These are phyloP conservation scores for Rubus idaeus DNA, from an alignment of 306 rosid genomes.

Conservation along the genomic window DNA sequence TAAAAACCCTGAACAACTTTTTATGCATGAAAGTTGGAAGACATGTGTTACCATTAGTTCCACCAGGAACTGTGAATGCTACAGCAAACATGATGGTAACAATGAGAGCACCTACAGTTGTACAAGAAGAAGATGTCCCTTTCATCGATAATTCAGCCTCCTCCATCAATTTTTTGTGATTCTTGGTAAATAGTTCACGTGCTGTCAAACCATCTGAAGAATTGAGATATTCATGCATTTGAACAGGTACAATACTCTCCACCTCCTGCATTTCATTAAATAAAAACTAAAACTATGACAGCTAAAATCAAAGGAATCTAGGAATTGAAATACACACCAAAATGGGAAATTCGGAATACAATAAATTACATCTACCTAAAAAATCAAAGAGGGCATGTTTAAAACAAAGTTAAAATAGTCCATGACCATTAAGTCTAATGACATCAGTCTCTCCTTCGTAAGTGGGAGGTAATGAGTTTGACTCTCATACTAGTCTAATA, in stretches of 20 bases:
- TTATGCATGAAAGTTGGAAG: background rate
- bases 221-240: background rate
- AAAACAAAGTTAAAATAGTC: too few species aligned
- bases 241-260: background rate
- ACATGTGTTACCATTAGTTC: conserved; percentile 7
- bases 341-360: too few species aligned
- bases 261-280: background rate
- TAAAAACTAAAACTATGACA: background rate
- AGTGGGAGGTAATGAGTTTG: too few species aligned
- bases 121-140: conserved; percentile 19
- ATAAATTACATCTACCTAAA: too few species aligned
- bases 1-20: conserved; percentile 5
- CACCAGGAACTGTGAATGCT: conserved; percentile 37
- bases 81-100: conserved; percentile 41
- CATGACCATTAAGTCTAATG: too few species aligned
- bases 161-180: conserved; percentile 22
- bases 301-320: too few species aligned
- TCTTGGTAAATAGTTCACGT: conserved; percentile 23
- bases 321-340: too few species aligned
- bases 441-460: too few species aligned
- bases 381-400: too few species aligned
- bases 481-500: too few species aligned
- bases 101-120: conserved; percentile 42
- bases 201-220: conserved; percentile 8
- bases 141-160: conserved; percentile 26